These are phyloP conservation scores for Prototheca cutis DNA, from an alignment of 163 green algal genomes.

Conservation along the genomic window DNA sequence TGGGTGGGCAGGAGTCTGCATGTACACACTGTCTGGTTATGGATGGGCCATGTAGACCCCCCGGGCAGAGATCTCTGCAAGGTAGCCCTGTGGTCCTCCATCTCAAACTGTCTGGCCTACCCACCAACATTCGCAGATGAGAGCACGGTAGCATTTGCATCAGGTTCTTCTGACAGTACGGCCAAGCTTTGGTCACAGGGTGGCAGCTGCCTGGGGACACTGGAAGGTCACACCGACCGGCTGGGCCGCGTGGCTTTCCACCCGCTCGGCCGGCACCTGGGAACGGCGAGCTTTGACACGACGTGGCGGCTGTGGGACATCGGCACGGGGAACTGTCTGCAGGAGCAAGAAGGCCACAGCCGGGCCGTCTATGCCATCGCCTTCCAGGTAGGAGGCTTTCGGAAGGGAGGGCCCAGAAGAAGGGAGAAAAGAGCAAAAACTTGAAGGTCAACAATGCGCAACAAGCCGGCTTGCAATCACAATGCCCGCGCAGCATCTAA, in stretches of 20 bases:
- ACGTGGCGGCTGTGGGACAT: constrained; percentile 96
- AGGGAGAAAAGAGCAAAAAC: no score
- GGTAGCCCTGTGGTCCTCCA: no score
- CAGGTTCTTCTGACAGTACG: constrained; percentile 40
- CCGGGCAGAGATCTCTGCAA: no score
- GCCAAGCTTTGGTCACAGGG: constrained; percentile 53
- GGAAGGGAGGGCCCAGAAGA: not conserved
- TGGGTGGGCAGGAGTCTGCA: no score
- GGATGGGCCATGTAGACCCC: no score
- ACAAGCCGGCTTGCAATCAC: no score
- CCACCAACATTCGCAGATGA: not conserved
- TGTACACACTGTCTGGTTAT: no score
- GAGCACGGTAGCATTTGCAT: not conserved
- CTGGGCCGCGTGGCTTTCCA: constrained; percentile 83
- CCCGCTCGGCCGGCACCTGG: constrained; percentile 67
- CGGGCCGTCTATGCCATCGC: constrained; percentile 79
- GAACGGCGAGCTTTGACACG: constrained; percentile 79
- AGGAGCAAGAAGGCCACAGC: constrained; percentile 94
- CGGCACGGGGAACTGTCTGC: constrained; percentile 65
- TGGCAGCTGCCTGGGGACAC: constrained; percentile 42
- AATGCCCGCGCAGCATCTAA: no score
- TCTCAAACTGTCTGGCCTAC: no score
- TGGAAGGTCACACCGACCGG: constrained; percentile 75
- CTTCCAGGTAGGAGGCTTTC: constrained; percentile 57
- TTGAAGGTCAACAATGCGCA: no score